Base-by-base conservation (phyloP, 768 basidiomycete genomes). In the Coprinopsis marcescibilis region DNA sequence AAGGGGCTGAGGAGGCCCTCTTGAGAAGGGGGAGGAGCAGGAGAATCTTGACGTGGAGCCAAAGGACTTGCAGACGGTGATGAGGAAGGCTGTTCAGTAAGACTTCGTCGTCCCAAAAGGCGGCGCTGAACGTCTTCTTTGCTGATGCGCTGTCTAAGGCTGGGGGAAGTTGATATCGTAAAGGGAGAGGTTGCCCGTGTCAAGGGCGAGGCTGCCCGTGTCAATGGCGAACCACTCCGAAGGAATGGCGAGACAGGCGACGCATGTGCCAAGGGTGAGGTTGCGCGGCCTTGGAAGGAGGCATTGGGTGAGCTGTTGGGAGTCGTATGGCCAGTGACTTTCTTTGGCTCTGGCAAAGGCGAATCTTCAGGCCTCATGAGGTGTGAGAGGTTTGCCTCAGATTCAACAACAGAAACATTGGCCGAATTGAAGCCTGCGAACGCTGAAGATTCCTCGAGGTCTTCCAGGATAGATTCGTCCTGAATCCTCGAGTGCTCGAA, bases 61-160 rank as follows among this genome's bases (percentile, higher is more conserved):
- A 36, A 7, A 19, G 23, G 43, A 15, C 37, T 4, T 12, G 46
- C 36, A 24, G 48, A 30, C 36, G 46, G 27, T 30, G 50, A 52
- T 15, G 53, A 49, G 24, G 55, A 52, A 27, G 49, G 48, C 5
- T 71, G 65, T 51, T 76, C 76, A 38, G 76, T 69, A 35, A 61
- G 56, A 34, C 73, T 76, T 47, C 68, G 62, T 52, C 70, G 67
- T 40, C 64, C 66, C 57, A 72, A 53, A 42, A 81, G 57, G 27
- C 76, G 68, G 43, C 71, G 63, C 49, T 76, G 71, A 15, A 83
- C 70, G 39, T 76, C 75, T 44, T 78, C 78, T 23, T 72, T 70
- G 43, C 65, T 79, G 48, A 82, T 78, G 35, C 77, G 67, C 20
- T 66, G 66, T 43, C 67, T 69, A 53, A 60, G 51, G 41, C 42